These are phyloP conservation scores for Artemisia annua DNA, from an alignment of 129 eudicot species.

Conservation along the genomic window DNA sequence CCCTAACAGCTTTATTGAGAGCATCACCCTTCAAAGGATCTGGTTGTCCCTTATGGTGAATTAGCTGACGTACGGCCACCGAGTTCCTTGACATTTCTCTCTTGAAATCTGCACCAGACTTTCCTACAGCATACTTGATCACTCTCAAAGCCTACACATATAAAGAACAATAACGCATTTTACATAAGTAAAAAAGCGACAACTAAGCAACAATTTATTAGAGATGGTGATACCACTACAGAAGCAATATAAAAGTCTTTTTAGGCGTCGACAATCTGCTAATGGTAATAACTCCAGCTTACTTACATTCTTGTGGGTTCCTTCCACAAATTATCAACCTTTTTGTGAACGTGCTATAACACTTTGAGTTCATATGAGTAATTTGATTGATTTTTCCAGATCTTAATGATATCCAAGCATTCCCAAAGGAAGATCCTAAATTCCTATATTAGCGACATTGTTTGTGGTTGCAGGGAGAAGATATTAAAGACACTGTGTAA, in stretches of 20 bases:
- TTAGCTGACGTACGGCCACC: conserved; percentile 77
- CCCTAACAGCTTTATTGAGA: conserved; percentile 83
- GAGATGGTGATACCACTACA: not conserved
- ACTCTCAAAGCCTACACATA: conserved; percentile 74
- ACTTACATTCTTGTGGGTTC: not conserved
- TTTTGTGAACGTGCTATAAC: not conserved
- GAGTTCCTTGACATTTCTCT: conserved; percentile 96
- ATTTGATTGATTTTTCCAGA: not conserved
- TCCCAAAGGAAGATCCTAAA: not conserved
- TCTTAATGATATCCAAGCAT: not conserved
- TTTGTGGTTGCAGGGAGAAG: not conserved
- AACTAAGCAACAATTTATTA: no score
- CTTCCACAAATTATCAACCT: not conserved
- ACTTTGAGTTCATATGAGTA: not conserved
- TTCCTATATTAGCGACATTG: not conserved
- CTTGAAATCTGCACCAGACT: conserved; percentile 91
- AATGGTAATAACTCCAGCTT: not conserved
- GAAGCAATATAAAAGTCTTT: not conserved
- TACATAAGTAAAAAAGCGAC: not conserved
- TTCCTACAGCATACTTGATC: conserved; percentile 93
- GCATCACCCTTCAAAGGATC: conserved; percentile 95
- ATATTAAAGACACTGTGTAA: not conserved
- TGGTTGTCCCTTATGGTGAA: conserved; percentile 82
- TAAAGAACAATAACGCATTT: not conserved
- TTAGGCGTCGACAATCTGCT: not conserved